Conservation (phyloP, 306 rosid genomes). For the Trifolium pratense region DNA sequence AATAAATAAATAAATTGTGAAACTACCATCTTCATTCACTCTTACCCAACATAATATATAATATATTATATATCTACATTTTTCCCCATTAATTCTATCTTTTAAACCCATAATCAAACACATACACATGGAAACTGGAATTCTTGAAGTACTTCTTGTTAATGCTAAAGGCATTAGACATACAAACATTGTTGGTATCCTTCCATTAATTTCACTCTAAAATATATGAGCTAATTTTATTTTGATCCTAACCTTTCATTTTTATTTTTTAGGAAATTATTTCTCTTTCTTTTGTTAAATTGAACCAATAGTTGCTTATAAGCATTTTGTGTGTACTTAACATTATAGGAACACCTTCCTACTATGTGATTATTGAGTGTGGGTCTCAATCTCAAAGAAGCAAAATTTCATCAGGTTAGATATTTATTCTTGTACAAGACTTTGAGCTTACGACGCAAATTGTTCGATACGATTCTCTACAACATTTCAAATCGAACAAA, state of each 20-base stretch:
- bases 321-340: neutral
- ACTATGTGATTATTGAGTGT: slow-evolving; percentile 63
- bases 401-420: slow-evolving; percentile 66
- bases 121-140: slow-evolving; percentile 54
- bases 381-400: slow-evolving; percentile 62
- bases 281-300: neutral
- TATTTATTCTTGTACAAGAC: neutral
- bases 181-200: slow-evolving; percentile 68
- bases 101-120: slow-evolving; percentile 12
- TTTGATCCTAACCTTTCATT: neutral
- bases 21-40: slow-evolving; percentile 23
- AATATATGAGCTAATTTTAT: neutral
- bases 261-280: neutral
- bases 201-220: neutral
- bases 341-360: slow-evolving; percentile 64
- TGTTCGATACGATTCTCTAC: neutral
- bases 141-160: slow-evolving; percentile 77
- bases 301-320: neutral
- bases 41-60: slow-evolving; percentile 21
- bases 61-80: slow-evolving; percentile 24
- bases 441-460: neutral
- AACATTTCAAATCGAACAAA: neutral
- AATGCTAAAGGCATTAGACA: slow-evolving; percentile 70
- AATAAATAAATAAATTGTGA: neutral
- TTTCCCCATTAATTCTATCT: slow-evolving; percentile 17